phyloP scores from a whole-genome alignment of 2,329 filamentous ascomycete species.

The Aotearoamyces nothofagi region DNA sequence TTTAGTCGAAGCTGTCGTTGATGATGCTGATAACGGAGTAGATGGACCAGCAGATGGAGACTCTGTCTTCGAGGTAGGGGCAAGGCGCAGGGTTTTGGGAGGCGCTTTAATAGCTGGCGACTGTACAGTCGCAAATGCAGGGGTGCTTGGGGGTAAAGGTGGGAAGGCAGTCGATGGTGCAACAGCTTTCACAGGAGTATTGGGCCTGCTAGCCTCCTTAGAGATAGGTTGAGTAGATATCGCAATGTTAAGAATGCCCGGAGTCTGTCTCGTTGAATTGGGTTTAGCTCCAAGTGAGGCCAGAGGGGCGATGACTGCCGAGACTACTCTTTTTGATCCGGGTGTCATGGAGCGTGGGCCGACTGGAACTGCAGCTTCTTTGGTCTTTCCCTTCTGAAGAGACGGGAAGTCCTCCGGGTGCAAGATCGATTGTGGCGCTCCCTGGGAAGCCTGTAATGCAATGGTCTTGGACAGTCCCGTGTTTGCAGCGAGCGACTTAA shows the following conservation, averaged over 20 bases:
- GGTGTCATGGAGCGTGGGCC: constrained; percentile 6
- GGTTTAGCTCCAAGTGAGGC: constrained; percentile 6
- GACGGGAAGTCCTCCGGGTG: constrained; percentile 51
- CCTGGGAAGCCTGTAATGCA: constrained; percentile 13
- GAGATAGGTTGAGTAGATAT: constrained; percentile 25
- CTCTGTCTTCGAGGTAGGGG: constrained; percentile 51
- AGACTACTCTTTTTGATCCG: constrained; percentile 5
- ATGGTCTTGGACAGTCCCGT: constrained; percentile 31
- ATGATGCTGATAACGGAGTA: constrained; percentile 18
- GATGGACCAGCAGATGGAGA: constrained; percentile 23
- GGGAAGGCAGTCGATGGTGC: constrained; percentile 27
- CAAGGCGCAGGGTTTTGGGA: constrained; percentile 53
- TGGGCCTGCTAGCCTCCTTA: constrained; percentile 6
- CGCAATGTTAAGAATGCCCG: constrained; percentile 31
- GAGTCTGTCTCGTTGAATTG: constrained; percentile 11
- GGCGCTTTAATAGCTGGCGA: constrained; percentile 35
- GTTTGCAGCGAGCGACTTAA: constrained; percentile 29
- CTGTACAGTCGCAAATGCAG: constrained; percentile 32
- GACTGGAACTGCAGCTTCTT: constrained; percentile 5
- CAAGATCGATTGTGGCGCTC: constrained; percentile 22
- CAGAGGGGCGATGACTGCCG: background rate
- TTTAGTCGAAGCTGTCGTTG: constrained; percentile 23
- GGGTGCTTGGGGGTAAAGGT: constrained; percentile 30
- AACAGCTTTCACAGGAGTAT: constrained; percentile 8
- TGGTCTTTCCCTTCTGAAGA: constrained; percentile 25